Conservation (phyloP, 2,329 filamentous ascomycete species). For the Aspergillus quadrilineatus region DNA sequence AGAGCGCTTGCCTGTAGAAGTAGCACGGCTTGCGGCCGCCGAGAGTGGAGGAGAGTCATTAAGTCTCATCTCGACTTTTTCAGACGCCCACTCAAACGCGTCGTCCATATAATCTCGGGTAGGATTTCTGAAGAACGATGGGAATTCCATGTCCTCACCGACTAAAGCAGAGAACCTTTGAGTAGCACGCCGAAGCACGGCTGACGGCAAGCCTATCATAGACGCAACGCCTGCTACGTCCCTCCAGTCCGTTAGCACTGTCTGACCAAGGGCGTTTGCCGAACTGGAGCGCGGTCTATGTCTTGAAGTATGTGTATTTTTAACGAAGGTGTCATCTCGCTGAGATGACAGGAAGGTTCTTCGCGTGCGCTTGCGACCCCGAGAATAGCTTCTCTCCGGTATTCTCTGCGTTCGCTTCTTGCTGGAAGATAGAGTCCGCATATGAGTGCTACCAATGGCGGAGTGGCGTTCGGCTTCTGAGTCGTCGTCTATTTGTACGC, state of each 20-base stretch:
- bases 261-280: not conserved
- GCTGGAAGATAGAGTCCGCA: slow-evolving; percentile 8
- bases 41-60: slow-evolving; percentile 14
- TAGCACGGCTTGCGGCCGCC: slow-evolving; percentile 1
- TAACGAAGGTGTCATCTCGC: slow-evolving; percentile 11
- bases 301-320: slow-evolving; percentile 11
- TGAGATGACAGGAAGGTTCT: slow-evolving; percentile 11
- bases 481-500: not conserved
- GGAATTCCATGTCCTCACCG: slow-evolving; percentile 66
- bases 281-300: slow-evolving; percentile 4
- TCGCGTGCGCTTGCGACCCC: slow-evolving; percentile 27
- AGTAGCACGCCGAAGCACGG: slow-evolving; percentile 66
- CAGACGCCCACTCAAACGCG: not conserved
- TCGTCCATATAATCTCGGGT: not conserved
- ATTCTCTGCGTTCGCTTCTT: slow-evolving; percentile 7
- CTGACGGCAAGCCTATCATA: slow-evolving; percentile 66
- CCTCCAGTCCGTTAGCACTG: slow-evolving; percentile 70
- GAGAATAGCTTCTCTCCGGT: slow-evolving; percentile 21
- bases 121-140: slow-evolving; percentile 21
- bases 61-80: slow-evolving; percentile 22
- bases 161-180: slow-evolving; percentile 76
- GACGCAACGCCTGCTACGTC: slow-evolving; percentile 79
- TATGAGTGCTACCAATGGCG: not conserved
- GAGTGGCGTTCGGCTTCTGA: not conserved
- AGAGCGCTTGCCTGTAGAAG: slow-evolving; percentile 14